Percentiles rank a stretch among this genome's conserved stretches.
These are phyloP conservation scores for Flaveria brownii DNA, from an alignment of 129 eudicot species.

Conservation along the genomic window DNA sequence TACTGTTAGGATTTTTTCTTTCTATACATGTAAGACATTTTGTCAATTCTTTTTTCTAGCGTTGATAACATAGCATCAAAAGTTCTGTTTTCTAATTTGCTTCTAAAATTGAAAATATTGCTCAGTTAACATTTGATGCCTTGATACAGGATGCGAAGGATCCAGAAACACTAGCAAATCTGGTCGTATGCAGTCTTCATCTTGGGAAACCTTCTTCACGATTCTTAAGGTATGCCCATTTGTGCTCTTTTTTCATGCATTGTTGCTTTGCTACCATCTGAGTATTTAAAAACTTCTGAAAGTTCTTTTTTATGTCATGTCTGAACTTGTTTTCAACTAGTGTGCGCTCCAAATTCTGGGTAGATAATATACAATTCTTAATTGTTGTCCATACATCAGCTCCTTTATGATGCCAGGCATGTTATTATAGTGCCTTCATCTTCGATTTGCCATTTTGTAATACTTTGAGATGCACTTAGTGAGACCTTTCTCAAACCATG, in stretches of 20 bases:
- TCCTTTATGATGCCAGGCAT: background rate
- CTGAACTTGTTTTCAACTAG: background rate
- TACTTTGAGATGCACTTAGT: background rate
- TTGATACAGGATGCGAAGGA: slow-evolving; percentile 83
- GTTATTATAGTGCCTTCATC: background rate
- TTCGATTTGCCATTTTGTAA: background rate
- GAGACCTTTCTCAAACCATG: too few relatives aligned
- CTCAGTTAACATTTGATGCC: slow-evolving; percentile 8
- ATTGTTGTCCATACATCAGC: background rate
- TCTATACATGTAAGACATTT: background rate
- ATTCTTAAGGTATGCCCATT: slow-evolving; percentile 59
- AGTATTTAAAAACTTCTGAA: background rate
- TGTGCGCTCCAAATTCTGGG: slow-evolving; percentile 5
- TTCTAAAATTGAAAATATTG: background rate
- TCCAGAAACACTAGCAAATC: slow-evolving; percentile 89
- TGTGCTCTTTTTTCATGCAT: background rate
- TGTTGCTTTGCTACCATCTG: background rate
- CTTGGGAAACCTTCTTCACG: slow-evolving; percentile 81
- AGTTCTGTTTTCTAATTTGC: background rate
- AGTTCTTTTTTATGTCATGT: background rate
- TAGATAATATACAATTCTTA: background rate
- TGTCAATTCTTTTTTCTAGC: background rate
- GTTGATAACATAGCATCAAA: background rate
- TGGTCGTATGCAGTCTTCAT: slow-evolving; percentile 91
- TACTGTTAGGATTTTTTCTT: background rate